Evolutionary conservation across 2,329 filamentous ascomycete genomes (phyloP).

Genomic region (Calonectria pseudoreteaudii): DNA sequence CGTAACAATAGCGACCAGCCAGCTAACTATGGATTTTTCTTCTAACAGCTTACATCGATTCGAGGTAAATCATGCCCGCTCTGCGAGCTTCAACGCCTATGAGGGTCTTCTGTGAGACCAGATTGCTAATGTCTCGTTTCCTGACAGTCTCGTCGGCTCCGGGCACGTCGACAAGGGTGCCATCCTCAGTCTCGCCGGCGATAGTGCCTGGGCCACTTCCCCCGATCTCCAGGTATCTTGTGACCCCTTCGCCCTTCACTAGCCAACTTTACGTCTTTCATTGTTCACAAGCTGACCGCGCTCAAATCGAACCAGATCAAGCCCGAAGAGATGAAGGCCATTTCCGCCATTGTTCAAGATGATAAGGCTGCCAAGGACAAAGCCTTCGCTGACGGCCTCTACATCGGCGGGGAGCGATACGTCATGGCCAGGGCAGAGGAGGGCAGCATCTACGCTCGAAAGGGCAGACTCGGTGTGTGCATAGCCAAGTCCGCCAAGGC

Average conservation of each 20-base stretch:
- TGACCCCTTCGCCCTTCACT: conserved; percentile 5
- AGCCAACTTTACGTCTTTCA: background rate
- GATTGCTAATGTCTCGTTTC: conserved; percentile 39
- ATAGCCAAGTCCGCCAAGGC: conserved; percentile 90
- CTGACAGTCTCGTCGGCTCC: conserved; percentile 78
- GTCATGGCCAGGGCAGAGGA: conserved; percentile 82
- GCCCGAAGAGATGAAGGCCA: conserved; percentile 68
- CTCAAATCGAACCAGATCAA: conserved; percentile 44
- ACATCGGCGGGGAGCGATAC: conserved; percentile 82
- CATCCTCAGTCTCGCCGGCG: conserved; percentile 84
- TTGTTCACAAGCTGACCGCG: conserved; percentile 20
- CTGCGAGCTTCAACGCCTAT: background rate
- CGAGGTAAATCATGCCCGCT: conserved; percentile 54
- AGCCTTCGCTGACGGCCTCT: conserved; percentile 78
- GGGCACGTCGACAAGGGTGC: conserved; percentile 86
- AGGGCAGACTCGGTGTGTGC: conserved; percentile 83
- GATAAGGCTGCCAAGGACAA: conserved; percentile 67
- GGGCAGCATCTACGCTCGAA: conserved; percentile 83
- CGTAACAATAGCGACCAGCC: conserved; percentile 7
- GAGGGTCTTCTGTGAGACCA: background rate
- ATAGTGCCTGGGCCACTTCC: conserved; percentile 82
- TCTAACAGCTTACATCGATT: conserved; percentile 62
- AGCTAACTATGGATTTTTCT: conserved; percentile 28
- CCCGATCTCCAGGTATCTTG: conserved; percentile 75
- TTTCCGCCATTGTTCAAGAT: conserved; percentile 64